phyloP scores from a whole-genome alignment of 306 rosid species.

The Phaseolus lunatus region DNA sequence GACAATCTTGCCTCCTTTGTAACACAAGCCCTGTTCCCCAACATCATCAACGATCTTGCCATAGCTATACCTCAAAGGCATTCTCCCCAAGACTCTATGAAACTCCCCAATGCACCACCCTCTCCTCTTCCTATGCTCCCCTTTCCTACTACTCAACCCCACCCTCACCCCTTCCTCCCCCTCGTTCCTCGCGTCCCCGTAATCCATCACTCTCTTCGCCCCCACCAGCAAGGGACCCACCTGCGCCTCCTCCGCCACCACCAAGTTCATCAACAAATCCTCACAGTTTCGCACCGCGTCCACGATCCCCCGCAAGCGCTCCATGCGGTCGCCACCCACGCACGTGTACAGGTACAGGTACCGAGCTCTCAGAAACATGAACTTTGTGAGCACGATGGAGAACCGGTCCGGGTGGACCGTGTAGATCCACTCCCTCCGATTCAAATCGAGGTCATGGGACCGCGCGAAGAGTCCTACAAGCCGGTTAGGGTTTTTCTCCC shows the following conservation, averaged over 20 bases:
- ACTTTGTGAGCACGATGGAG: slow-evolving; percentile 85
- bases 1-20: slow-evolving; percentile 65
- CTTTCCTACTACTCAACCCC: slow-evolving; percentile 80
- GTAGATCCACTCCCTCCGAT: slow-evolving; percentile 76
- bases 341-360: slow-evolving; percentile 72
- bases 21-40: slow-evolving; percentile 79
- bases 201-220: slow-evolving; percentile 71
- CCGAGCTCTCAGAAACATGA: slow-evolving; percentile 60
- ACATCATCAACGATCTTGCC: slow-evolving; percentile 75
- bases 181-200: slow-evolving; percentile 73
- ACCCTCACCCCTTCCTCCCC: slow-evolving; percentile 45
- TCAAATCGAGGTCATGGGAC: slow-evolving; percentile 76
- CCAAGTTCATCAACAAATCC: slow-evolving; percentile 85
- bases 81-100: slow-evolving; percentile 66
- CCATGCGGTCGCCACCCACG: slow-evolving; percentile 60
- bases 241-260: slow-evolving; percentile 63
- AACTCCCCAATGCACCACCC: slow-evolving; percentile 78
- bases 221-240: slow-evolving; percentile 78
- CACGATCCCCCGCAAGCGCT: slow-evolving; percentile 59
- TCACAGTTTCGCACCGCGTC: slow-evolving; percentile 75
- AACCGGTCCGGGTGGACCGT: slow-evolving; percentile 80
- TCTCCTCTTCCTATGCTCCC: slow-evolving; percentile 78
- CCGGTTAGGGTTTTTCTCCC: slow-evolving; percentile 61
- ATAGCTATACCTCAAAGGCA: slow-evolving; percentile 77
- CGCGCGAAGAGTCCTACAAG: slow-evolving; percentile 78